Evolutionary conservation across 257 asterid species (phyloP).

Genomic region (Primulina tabacum): DNA sequence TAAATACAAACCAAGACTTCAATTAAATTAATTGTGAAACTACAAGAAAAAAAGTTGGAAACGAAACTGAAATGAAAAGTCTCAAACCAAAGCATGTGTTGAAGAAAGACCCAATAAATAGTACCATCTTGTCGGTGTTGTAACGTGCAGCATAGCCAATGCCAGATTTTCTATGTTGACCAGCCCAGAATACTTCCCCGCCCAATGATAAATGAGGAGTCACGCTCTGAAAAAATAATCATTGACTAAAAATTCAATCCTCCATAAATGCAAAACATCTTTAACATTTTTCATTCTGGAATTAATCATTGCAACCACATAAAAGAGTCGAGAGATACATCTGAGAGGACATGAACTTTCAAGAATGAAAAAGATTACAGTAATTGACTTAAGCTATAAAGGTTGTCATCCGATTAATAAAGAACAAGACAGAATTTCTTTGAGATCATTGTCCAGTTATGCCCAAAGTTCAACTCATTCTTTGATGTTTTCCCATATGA

Average conservation of each 20-base stretch:
- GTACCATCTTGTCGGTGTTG: slow-evolving; percentile 90
- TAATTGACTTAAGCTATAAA: neutral
- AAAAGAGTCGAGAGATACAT: neutral
- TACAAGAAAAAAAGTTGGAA: slow-evolving; percentile 4
- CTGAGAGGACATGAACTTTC: neutral
- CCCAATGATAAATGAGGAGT: slow-evolving; percentile 75
- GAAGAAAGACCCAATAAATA: neutral
- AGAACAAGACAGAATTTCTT: neutral
- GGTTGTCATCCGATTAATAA: neutral
- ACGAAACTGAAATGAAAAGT: neutral
- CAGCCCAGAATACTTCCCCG: slow-evolving; percentile 96
- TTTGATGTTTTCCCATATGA: neutral
- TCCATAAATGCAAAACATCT: neutral
- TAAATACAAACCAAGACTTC: slow-evolving; percentile 21
- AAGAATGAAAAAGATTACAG: too few species aligned
- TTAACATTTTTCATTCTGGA: slow-evolving; percentile 3
- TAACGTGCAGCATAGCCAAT: slow-evolving; percentile 89
- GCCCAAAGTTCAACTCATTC: neutral
- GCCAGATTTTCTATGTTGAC: slow-evolving; percentile 92
- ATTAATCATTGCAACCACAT: slow-evolving; percentile 8
- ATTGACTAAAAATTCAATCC: slow-evolving; percentile 16
- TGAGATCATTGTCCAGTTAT: neutral
- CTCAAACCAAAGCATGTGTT: slow-evolving; percentile 9
- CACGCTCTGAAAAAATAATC: slow-evolving; percentile 61
- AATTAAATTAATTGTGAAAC: neutral